A percentile compares a stretch with the other conserved stretches of the same genome.
phyloP scores from a whole-genome alignment of 202 grass and related monocot species.

The Elaeis oleifera region DNA sequence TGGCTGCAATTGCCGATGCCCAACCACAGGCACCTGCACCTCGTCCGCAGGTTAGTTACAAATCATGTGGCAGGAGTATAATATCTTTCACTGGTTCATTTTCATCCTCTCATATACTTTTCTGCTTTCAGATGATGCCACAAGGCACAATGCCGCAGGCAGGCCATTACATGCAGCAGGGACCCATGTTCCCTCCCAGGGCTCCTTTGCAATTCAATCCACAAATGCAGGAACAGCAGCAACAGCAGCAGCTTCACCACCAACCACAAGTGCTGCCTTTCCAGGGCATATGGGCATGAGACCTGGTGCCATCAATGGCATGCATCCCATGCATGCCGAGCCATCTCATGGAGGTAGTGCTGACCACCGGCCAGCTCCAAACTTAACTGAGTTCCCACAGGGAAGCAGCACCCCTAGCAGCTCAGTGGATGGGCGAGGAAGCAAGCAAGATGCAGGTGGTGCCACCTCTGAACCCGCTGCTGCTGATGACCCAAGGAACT shows the following conservation, averaged over 20 bases:
- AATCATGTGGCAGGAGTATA: too few relatives aligned
- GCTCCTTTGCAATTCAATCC: constrained; percentile 43
- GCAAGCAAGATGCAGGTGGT: constrained; percentile 36
- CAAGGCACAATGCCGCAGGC: constrained; percentile 42
- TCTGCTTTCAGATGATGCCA: constrained; percentile 46
- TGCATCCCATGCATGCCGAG: constrained; percentile 54
- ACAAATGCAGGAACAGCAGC: constrained; percentile 64
- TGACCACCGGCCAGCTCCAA: constrained; percentile 29
- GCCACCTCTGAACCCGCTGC: constrained; percentile 27
- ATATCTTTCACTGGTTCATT: too few relatives aligned
- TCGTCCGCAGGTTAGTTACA: constrained; percentile 60
- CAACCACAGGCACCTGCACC: constrained; percentile 61
- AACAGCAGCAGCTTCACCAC: constrained; percentile 53
- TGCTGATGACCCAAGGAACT: constrained; percentile 46
- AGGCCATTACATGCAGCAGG: constrained; percentile 65
- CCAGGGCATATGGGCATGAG: constrained; percentile 59
- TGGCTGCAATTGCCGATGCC: constrained; percentile 90
- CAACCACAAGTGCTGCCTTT: constrained; percentile 29
- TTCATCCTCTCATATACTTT: neutral
- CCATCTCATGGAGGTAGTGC: constrained; percentile 26
- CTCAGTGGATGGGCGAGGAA: constrained; percentile 26
- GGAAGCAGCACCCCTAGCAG: neutral
- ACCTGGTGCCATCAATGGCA: constrained; percentile 48
- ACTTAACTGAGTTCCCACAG: neutral
- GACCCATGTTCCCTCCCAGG: constrained; percentile 70